Percentiles rank a stretch among this genome's conserved stretches.
Evolutionary conservation across 73 alveolate genomes (phyloP).

Genomic region (Blepharisma stoltei): DNA sequence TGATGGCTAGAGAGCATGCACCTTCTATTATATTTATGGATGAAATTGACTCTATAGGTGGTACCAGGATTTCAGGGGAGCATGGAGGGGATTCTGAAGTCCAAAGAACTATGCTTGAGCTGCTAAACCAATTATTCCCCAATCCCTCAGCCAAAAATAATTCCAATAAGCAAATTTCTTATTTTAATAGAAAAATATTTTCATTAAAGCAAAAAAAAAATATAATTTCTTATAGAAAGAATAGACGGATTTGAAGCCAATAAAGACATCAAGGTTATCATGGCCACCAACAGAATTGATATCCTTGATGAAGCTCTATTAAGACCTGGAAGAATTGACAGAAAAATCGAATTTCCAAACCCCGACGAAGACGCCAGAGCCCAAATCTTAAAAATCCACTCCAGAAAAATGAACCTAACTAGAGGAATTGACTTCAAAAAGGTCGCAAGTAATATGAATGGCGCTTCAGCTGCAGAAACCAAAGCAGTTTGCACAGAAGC

Average conservation of each 20-base stretch:
- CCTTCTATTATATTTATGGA: constrained; percentile 99
- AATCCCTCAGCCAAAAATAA: too few relatives aligned
- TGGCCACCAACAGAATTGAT: constrained; percentile 99
- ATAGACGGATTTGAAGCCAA: constrained; percentile 99
- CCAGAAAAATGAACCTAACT: constrained; percentile 94
- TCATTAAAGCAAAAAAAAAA: not conserved
- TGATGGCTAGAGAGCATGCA: constrained; percentile 98
- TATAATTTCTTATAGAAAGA: too few relatives aligned
- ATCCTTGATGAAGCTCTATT: constrained; percentile 98
- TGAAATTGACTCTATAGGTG: constrained; percentile 99
- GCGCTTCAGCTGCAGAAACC: constrained; percentile 99
- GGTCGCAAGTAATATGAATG: constrained; percentile 93
- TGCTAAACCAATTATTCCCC: constrained; percentile 92
- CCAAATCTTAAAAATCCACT: constrained; percentile 96
- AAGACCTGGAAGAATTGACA: constrained; percentile 99
- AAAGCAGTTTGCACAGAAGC: constrained; percentile 98
- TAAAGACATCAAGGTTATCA: constrained; percentile 67
- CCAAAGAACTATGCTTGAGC: constrained; percentile 99
- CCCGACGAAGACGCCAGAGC: constrained; percentile 95
- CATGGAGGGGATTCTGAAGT: constrained; percentile 99
- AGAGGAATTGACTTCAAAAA: constrained; percentile 93
- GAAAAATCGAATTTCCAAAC: constrained; percentile 99
- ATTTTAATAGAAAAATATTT: not conserved
- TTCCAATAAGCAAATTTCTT: too few relatives aligned
- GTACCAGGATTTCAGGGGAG: constrained; percentile 92